phyloP scores from a whole-genome alignment of 83 land plant species.

The Thuja plicata region DNA sequence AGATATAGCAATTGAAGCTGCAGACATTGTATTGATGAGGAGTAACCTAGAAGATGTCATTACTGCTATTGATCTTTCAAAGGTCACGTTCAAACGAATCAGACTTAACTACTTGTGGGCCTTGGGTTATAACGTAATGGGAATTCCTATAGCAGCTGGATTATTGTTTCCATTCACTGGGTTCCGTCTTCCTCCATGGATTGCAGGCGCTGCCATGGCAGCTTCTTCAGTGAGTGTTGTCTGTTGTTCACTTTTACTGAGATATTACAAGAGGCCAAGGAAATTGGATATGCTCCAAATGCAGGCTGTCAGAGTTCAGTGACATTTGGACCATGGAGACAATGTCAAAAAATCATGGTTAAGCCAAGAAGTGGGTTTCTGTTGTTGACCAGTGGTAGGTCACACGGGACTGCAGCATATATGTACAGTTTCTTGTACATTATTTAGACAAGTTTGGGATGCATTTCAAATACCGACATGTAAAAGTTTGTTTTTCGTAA shows the following conservation, averaged over 20 bases:
- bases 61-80: constrained; percentile 32
- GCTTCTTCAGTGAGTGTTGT: constrained; percentile 34
- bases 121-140: constrained; percentile 28
- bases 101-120: constrained; percentile 30
- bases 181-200: constrained; percentile 32
- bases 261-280: constrained; percentile 23
- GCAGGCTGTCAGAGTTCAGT: constrained; percentile 1
- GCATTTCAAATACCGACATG: background rate
- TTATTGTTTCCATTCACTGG: constrained; percentile 21
- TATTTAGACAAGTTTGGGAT: background rate
- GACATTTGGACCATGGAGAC: background rate
- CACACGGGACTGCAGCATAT: background rate
- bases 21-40: constrained; percentile 29
- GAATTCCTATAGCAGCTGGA: constrained; percentile 32
- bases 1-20: constrained; percentile 38
- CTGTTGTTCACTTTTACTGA: constrained; percentile 29
- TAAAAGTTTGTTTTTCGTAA: background rate
- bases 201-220: constrained; percentile 39
- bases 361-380: background rate
- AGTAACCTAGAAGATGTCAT: constrained; percentile 31
- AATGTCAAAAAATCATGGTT: background rate
- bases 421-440: background rate
- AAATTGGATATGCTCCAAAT: constrained; percentile 7
- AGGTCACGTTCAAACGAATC: constrained; percentile 23
- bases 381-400: background rate